These are phyloP conservation scores for Bruguiera sexangula DNA, from an alignment of 345 rosid species.

Conservation along the genomic window DNA sequence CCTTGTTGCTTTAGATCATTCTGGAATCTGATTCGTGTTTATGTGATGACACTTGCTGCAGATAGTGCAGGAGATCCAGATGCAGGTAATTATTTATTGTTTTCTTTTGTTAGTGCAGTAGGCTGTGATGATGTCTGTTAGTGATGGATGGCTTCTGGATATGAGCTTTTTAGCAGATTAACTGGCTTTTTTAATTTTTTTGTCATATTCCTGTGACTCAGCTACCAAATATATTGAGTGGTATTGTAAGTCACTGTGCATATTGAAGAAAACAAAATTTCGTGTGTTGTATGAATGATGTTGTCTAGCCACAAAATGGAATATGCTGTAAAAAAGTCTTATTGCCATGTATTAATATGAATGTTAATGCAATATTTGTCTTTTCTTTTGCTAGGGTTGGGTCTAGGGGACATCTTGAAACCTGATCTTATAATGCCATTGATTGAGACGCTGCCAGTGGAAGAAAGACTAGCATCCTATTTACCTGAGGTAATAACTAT, in stretches of 20 bases:
- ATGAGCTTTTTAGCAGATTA: neutral
- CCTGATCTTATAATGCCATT: constrained; percentile 92
- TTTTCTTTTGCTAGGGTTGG: constrained; percentile 52
- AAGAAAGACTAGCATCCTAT: constrained; percentile 61
- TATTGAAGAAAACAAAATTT: no score
- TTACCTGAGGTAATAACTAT: constrained; percentile 71
- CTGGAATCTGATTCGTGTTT: constrained; percentile 26
- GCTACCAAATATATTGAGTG: no score
- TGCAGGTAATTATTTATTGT: constrained; percentile 45
- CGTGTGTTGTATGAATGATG: no score
- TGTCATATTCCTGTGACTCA: neutral
- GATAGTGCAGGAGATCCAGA: constrained; percentile 63
- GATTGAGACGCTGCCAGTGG: constrained; percentile 61
- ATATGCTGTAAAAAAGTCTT: neutral
- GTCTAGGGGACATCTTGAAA: constrained; percentile 76
- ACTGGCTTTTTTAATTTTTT: no score
- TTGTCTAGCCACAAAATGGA: neutral
- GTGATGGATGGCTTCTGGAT: neutral
- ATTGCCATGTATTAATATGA: neutral
- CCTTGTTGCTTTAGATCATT: constrained; percentile 1
- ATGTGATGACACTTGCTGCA: constrained; percentile 33
- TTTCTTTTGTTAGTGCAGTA: neutral
- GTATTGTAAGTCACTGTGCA: no score
- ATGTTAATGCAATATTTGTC: neutral
- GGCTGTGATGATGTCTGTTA: neutral